Percentiles rank a stretch among this genome's conserved stretches.
phyloP scores from a whole-genome alignment of 176 grass and related monocot genomes.

The Tuctoria greenei region DNA sequence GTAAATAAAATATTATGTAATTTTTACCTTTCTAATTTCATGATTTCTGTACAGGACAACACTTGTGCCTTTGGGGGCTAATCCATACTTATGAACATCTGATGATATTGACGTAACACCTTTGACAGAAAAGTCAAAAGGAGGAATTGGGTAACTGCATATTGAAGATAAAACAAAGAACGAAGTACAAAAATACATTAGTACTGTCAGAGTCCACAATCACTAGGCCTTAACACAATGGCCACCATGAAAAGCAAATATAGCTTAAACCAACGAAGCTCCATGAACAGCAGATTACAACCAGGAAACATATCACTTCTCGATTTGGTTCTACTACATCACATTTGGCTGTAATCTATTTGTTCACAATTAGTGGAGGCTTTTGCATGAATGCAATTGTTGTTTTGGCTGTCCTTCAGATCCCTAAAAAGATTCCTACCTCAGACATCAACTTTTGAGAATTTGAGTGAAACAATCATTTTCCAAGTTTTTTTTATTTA shows the following conservation, averaged over 20 bases:
- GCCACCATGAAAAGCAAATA: neutral
- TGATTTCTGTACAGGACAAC: slow-evolving; percentile 93
- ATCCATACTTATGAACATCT: slow-evolving; percentile 98
- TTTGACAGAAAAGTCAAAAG: slow-evolving; percentile 97
- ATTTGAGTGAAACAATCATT: slow-evolving; percentile 2
- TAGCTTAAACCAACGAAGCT: neutral
- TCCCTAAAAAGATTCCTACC: slow-evolving; percentile 7
- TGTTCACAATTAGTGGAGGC: neutral
- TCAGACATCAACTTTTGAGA: neutral
- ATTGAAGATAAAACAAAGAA: slow-evolving; percentile 31
- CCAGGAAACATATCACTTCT: neutral
- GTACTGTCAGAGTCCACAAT: neutral
- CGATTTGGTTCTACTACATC: neutral
- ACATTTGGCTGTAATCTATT: neutral
- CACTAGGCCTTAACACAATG: neutral
- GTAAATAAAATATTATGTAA: slow-evolving; percentile 20
- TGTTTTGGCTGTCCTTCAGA: neutral
- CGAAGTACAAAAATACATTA: slow-evolving; percentile 6
- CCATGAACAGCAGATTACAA: neutral
- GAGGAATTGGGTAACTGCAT: slow-evolving; percentile 80
- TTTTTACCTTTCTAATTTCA: slow-evolving; percentile 90
- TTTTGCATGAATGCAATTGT: neutral
- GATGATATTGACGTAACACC: slow-evolving; percentile 95
- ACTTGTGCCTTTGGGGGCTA: slow-evolving; percentile 95
- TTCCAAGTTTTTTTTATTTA: neutral